Evolutionary conservation across 2,329 filamentous ascomycete genomes (phyloP), one percentile per base, ranked within the genome.

Genomic region (Fusarium siculi): DNA sequence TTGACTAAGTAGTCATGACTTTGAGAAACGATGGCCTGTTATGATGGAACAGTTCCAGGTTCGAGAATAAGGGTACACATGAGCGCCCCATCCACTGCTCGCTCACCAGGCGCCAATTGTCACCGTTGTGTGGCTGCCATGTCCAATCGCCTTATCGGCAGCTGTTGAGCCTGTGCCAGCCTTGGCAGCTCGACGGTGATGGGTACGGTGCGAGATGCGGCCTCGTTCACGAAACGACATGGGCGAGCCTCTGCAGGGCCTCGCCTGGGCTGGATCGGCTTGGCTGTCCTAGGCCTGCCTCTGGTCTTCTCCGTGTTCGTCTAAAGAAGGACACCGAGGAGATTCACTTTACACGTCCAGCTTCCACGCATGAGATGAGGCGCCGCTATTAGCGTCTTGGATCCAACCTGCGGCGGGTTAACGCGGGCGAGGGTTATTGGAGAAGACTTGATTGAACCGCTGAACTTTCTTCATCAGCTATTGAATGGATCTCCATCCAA

Each of bases 61-160:
- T 61, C 58, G 43, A 44, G 36, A 47, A 34, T 53, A 66, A 74
- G 61, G 72, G 64, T 57, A 66, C 37, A 64, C 56, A 62, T 66
- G 69, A 63, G 70, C 67, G 32, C 11, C 32, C 32, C 32, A 73
- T 68, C 73, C 65, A 56, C 55, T 60, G 68, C 25, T 66, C 55
- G 68, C 34, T 66, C 58, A 47, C 68, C 54, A 63, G 43, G 60
- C 42, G 55, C 62, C 63, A 61, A 65, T 67, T 63, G 66, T 65
- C 56, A 62, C 53, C 59, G 28, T 62, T 77, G 56, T 72, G 50
- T 77, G 75, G 74, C 59, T 57, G 39, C 40, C 37, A 55, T 62
- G 71, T 36, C 73, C 76, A 78, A 78, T 78, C 73, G 76, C 73
- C 73, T 78, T 77, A 78, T 78, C 76, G 76, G 72, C 76, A 78